Percentiles rank a stretch among this genome's conserved stretches.
These are phyloP conservation scores for Tylopilus sp. DNA, from an alignment of 768 basidiomycete species.

Conservation along the genomic window DNA sequence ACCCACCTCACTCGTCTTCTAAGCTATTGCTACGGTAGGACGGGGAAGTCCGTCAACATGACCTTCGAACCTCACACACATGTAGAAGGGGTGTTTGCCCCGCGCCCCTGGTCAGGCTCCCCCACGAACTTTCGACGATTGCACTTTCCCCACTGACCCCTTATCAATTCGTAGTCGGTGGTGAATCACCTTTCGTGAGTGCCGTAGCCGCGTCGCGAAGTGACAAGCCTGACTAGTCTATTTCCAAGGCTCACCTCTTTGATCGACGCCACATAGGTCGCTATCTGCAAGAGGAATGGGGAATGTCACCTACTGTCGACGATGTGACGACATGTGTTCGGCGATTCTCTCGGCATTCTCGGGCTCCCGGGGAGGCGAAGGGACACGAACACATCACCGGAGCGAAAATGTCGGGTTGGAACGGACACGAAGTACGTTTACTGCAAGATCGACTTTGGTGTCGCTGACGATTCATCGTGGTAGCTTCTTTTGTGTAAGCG, in stretches of 20 bases:
- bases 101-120: conserved; percentile 62
- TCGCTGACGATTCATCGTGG: conserved; percentile 11
- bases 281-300: conserved; percentile 66
- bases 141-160: conserved; percentile 76
- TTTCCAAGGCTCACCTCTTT: conserved; percentile 46
- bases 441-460: background rate
- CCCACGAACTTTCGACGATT: conserved; percentile 66
- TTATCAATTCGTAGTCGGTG: conserved; percentile 83
- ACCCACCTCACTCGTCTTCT: conserved; percentile 2
- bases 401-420: conserved; percentile 62
- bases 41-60: conserved; percentile 85
- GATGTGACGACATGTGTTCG: conserved; percentile 77
- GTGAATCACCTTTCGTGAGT: conserved; percentile 72
- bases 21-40: conserved; percentile 49
- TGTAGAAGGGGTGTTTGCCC: conserved; percentile 62
- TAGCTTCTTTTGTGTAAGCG: conserved; percentile 65
- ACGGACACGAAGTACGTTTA: conserved; percentile 67
- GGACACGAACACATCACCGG: conserved; percentile 70
- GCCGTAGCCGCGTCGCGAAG: background rate
- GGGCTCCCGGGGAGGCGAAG: conserved; percentile 33
- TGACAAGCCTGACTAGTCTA: background rate
- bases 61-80: conserved; percentile 66
- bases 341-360: conserved; percentile 58
- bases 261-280: conserved; percentile 74
- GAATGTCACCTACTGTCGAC: conserved; percentile 44